phyloP scores from a whole-genome alignment of 1,284 basidiomycete genomes.

The Trametes hirsuta region DNA sequence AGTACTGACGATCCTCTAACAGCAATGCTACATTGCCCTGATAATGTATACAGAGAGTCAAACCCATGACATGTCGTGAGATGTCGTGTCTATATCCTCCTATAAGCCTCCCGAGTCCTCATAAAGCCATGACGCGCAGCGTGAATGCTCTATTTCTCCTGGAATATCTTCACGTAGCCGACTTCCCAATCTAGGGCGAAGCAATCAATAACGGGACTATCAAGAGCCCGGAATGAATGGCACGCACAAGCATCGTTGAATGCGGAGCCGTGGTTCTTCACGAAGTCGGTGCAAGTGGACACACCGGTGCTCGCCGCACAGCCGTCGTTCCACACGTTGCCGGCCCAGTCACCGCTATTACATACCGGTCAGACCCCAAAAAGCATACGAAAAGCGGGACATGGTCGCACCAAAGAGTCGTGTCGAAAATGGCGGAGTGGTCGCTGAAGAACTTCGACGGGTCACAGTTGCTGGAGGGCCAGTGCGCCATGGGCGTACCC shows the following conservation, averaged over 20 bases:
- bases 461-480: constrained; percentile 71
- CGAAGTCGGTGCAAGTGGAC: constrained; percentile 77
- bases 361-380: neutral
- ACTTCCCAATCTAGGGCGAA: constrained; percentile 72
- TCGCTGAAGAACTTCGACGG: constrained; percentile 77
- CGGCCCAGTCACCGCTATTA: constrained; percentile 86
- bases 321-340: constrained; percentile 69
- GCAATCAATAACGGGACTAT: neutral
- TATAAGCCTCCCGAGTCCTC: neutral
- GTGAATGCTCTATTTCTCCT: constrained; percentile 28
- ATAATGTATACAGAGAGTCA: neutral
- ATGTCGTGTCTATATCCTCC: neutral
- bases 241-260: constrained; percentile 80
- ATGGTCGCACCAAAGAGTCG: constrained; percentile 69
- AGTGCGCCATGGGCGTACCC: constrained; percentile 77
- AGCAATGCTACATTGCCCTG: neutral
- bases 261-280: constrained; percentile 68
- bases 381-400: neutral
- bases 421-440: constrained; percentile 81
- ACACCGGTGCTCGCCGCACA: constrained; percentile 83
- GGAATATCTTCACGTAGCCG: constrained; percentile 69
- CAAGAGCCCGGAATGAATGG: neutral
- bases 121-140: neutral
- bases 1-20: neutral
- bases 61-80: neutral